Conservation (phyloP, 2,329 filamentous ascomycete species). For the Alternaria sp. region DNA sequence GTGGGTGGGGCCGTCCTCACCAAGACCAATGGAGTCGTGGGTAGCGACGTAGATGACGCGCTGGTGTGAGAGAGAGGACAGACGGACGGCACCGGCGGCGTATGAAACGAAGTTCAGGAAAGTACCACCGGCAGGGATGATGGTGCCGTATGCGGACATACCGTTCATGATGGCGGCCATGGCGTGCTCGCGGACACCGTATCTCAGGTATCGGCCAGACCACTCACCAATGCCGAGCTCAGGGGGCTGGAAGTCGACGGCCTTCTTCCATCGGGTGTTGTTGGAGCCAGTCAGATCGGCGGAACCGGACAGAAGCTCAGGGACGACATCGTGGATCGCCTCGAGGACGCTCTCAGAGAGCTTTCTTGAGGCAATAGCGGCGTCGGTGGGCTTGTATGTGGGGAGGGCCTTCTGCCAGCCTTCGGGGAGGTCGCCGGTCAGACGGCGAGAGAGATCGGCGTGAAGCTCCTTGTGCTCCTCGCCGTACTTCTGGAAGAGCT, state of each 20-base stretch:
- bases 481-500: conserved; percentile 86
- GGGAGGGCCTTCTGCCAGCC: conserved; percentile 96
- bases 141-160: conserved; percentile 90
- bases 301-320: conserved; percentile 93
- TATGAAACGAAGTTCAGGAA: conserved; percentile 99
- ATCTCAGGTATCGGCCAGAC: conserved; percentile 88
- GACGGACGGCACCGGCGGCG: conserved; percentile 90
- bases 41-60: conserved; percentile 95
- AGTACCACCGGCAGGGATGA: conserved; percentile 92
- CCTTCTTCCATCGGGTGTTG: conserved; percentile 97
- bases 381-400: conserved; percentile 83
- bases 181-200: conserved; percentile 89
- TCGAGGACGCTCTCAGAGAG: conserved; percentile 91
- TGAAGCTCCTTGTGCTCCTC: conserved; percentile 78
- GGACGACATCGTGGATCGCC: conserved; percentile 81
- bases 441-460: conserved; percentile 80
- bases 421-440: conserved; percentile 83
- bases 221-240: conserved; percentile 85
- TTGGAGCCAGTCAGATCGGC: conserved; percentile 98
- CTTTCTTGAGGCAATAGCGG: conserved; percentile 90
- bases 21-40: conserved; percentile 98
- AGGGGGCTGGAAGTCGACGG: conserved; percentile 96
- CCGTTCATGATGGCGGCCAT: conserved; percentile 97
- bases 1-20: conserved; percentile 97
- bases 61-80: conserved; percentile 88